Evolutionary conservation across 2,329 filamentous ascomycete genomes (phyloP), one percentile per base, ranked within the genome.

Genomic region (Alternaria ventricosa): DNA sequence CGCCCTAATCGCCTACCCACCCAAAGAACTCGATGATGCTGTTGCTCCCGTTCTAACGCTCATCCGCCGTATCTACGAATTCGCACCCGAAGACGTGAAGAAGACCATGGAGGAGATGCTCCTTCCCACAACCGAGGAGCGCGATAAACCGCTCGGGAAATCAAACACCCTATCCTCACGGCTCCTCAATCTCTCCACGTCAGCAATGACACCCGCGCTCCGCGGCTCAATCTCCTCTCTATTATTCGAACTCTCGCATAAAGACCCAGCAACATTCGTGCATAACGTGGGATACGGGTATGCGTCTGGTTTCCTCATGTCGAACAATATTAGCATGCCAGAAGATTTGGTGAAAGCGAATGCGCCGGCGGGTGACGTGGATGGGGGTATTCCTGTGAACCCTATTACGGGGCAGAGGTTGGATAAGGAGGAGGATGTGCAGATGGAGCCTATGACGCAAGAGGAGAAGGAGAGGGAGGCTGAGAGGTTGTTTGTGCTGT

Each of bases 231-330:
- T 97, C 56, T 92, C 92, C 0, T 86, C 90, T 28, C 84, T 99
- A 23, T 87, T 97, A 65, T 99, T 96, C 77, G 92, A 96, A 68
- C 85, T 98, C 27, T 97, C 94, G 0, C 91, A 90, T 67, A 92
- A 90, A 71, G 90, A 97, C 71, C 88, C 94, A 0, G 87, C 86
- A 15, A 91, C 86, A 28, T 96, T 97, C 74, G 92, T 98, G 1
- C 87, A 92, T 55, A 97, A 97, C 70, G 92, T 99, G 12, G 96
- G 96, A 0, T 99, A 97, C 76, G 96, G 96, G 0, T 97, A 92
- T 75, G 96, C 96, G 0, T 92, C 94, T 0, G 96, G 96, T 0
- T 97, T 96, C 76, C 83, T 99, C 15, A 90, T 94, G 82, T 90
- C 92, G 66, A 92, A 95, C 66, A 92, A 96, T 59, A 89, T 98